These are phyloP conservation scores for Leccinum imitatum DNA, from an alignment of 768 basidiomycete genomes.

Conservation along the genomic window DNA sequence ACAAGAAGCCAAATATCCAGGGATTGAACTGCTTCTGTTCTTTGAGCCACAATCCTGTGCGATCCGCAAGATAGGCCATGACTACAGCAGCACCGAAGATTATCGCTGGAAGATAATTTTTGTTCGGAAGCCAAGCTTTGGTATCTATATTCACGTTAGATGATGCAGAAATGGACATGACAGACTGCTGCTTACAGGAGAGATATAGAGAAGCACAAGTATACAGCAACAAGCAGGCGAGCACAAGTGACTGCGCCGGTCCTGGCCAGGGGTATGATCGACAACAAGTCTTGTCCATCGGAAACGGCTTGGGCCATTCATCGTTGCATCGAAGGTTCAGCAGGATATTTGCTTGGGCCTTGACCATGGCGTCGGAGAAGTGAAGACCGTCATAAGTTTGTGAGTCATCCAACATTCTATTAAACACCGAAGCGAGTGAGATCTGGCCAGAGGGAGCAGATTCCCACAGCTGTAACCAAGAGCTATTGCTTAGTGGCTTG, in stretches of 20 bases:
- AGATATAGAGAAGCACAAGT: slow-evolving; percentile 51
- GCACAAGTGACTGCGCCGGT: slow-evolving; percentile 51
- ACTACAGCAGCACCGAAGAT: slow-evolving; percentile 65
- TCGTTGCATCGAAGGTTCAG: slow-evolving; percentile 84
- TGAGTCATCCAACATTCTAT: slow-evolving; percentile 68
- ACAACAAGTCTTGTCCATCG: slow-evolving; percentile 80
- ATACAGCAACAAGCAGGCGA: slow-evolving; percentile 46
- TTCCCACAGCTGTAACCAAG: slow-evolving; percentile 31
- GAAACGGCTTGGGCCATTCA: slow-evolving; percentile 55
- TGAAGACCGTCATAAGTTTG: slow-evolving; percentile 87
- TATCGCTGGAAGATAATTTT: slow-evolving; percentile 40
- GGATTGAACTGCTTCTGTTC: slow-evolving; percentile 83
- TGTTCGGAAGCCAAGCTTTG: slow-evolving; percentile 19
- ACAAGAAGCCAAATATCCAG: slow-evolving; percentile 65
- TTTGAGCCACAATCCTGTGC: slow-evolving; percentile 86
- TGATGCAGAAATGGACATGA: slow-evolving; percentile 8
- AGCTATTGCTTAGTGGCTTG: slow-evolving; percentile 32
- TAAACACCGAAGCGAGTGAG: slow-evolving; percentile 76
- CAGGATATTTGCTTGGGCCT: slow-evolving; percentile 72
- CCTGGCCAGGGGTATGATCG: slow-evolving; percentile 70
- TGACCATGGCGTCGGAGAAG: slow-evolving; percentile 61
- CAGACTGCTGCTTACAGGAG: slow-evolving; percentile 22
- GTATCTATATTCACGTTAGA: slow-evolving; percentile 18
- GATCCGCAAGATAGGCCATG: slow-evolving; percentile 77
- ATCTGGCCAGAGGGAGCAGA: slow-evolving; percentile 36